Percentiles rank a stretch among this genome's conserved stretches.
Conservation (phyloP, 768 basidiomycete genomes). For the Tricholoma saponaceum region DNA sequence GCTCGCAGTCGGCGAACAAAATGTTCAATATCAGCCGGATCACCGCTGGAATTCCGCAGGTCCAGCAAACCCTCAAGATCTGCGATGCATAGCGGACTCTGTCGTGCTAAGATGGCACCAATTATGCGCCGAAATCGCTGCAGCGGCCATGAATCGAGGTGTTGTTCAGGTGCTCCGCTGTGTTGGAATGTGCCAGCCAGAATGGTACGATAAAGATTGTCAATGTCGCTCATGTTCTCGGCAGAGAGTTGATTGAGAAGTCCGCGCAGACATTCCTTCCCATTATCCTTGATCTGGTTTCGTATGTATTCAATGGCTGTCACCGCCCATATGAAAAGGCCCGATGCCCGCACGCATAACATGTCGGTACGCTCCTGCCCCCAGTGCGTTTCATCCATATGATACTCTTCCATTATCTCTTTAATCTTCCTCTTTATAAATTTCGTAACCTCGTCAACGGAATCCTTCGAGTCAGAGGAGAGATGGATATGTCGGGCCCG, state of each 20-base stretch:
- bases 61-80: conserved; percentile 8
- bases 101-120: conserved; percentile 10
- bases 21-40: conserved; percentile 7
- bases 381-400: conserved; percentile 6
- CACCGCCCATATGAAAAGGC: conserved; percentile 18
- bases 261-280: conserved; percentile 7
- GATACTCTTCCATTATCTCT: conserved; percentile 3
- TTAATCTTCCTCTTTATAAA: conserved; percentile 3
- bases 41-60: neutral
- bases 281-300: conserved; percentile 3
- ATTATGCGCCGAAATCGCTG: conserved; percentile 13
- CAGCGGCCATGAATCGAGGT: conserved; percentile 5
- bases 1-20: conserved; percentile 15
- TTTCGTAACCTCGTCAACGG: conserved; percentile 7
- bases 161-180: neutral
- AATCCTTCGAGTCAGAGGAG: conserved; percentile 1
- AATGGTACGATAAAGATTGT: conserved; percentile 8
- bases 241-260: conserved; percentile 7
- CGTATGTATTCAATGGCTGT: conserved; percentile 8
- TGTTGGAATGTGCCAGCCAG: neutral
- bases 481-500: conserved; percentile 12
- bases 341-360: conserved; percentile 5
- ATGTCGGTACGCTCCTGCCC: conserved; percentile 5
- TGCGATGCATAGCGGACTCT: conserved; percentile 8
- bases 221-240: conserved; percentile 12